Evolutionary conservation across 345 rosid genomes (phyloP), one percentile per base, ranked within the genome.

Genomic region (Microthlaspi erraticum): DNA sequence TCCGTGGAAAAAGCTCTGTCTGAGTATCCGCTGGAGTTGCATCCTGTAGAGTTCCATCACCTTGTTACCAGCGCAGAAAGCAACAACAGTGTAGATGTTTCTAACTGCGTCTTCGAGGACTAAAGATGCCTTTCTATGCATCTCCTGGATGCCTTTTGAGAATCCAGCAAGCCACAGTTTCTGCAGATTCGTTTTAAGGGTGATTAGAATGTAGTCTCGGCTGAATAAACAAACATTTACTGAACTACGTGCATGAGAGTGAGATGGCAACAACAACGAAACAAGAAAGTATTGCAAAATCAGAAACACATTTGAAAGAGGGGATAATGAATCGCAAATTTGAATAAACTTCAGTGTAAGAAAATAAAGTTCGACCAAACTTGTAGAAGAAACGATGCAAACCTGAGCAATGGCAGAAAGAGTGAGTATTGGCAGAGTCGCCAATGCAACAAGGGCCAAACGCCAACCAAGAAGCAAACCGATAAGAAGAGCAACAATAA

Each of bases 81-180:
- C 95, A 50, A 95, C 99, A 16, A 95, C 99, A 8, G 99, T 93
- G 75, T 93, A 93, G 54, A 95, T 95, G 79, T 95, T 95, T 73
- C 98, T 88, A 39, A 95, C 99, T 44, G 99, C 94, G 80, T 95
- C 98, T 81, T 95, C 99, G 33, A 95, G 99, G 67, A 95, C 99
- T 79, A 95, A 82, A 38, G 98, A 91, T 54, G 99, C 99, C 84
- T 95, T 95, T 75, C 97, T 73, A 74, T 95, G 99, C 99, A 95
- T 92, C 85, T 92, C 98, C 85, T 95, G 99, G 78, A 95, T 95
- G 57, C 99, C 99, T 80, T 86, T 85, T 18, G 99, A 95, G 79
- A 95, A 95, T 81, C 99, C 99, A 72, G 91, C 96, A 11, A 95
- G 97, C 99, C 99, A 95, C 74, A 92, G 71, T 83, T 95, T 95